Evolutionary conservation across 768 basidiomycete genomes (phyloP).

Genomic region (Termitomyces sp.): DNA sequence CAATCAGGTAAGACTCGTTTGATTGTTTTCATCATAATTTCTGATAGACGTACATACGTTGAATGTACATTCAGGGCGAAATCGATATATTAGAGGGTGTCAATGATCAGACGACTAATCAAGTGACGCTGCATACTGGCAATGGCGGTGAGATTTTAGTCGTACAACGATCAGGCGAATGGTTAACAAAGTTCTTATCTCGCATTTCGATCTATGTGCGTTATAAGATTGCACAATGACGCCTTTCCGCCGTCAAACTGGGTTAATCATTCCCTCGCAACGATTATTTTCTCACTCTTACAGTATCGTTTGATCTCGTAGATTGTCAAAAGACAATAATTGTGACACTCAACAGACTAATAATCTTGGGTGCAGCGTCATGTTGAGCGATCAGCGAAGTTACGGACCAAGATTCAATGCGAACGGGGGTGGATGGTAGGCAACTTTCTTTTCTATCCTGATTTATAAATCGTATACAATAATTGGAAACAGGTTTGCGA

Average conservation of each 20-base stretch:
- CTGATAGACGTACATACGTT: background rate
- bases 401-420: conserved; percentile 55
- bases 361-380: conserved; percentile 56
- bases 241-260: conserved; percentile 33
- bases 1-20: conserved; percentile 20
- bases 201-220: background rate
- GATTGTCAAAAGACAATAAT: conserved; percentile 33
- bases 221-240: conserved; percentile 55
- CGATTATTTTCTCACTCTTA: background rate
- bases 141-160: conserved; percentile 44
- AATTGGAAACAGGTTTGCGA: conserved; percentile 41
- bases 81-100: conserved; percentile 41
- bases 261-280: conserved; percentile 23
- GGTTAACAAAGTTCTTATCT: background rate
- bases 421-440: conserved; percentile 58
- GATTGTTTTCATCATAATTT: background rate
- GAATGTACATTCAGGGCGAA: conserved; percentile 33
- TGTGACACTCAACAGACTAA: conserved; percentile 42
- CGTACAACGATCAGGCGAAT: conserved; percentile 30
- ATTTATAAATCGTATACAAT: background rate
- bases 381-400: conserved; percentile 32
- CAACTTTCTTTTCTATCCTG: background rate
- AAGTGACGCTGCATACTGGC: conserved; percentile 30
- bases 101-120: conserved; percentile 33
- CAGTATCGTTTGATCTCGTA: conserved; percentile 11